Evolutionary conservation across 805 yeast species (phyloP), one percentile per base, ranked within the genome.

Genomic region (Candida qinlingensis): DNA sequence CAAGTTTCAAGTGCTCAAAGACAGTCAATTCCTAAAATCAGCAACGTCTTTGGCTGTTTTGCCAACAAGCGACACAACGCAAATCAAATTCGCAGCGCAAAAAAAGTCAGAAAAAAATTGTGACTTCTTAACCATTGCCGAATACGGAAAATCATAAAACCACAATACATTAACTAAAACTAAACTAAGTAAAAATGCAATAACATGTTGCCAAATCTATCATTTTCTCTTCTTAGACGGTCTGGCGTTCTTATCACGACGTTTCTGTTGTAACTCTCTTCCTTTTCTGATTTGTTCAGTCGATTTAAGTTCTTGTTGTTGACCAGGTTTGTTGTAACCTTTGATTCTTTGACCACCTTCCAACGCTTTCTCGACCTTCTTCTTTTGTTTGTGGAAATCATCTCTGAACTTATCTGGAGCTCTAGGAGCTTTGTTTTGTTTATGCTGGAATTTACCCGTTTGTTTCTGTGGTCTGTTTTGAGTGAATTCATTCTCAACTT

Each of bases 331-430:
- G 42, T 63, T 62, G 44, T 57, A 62, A 8, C 94, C 95, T 70
- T 84, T 87, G 46, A 89, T 87, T 7, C 66, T 63, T 31, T 79
- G 64, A 42, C 97, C 97, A 43, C 80, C 71, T 8, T 83, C 96
- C 49, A 83, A 60, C 3, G 98, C 98, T 57, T 79, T 80, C 46
- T 79, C 80, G 43, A 87, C 92, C 69, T 86, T 84, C 72, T 82
- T 81, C 79, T 86, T 82, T 65, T 92, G 97, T 54, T 74, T 74
- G 51, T 81, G 76, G 69, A 79, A 94, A 67, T 94, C 91, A 62
- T 91, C 97, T 69, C 98, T 81, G 57, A 73, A 81, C 68, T 79
- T 89, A 61, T 90, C 97, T n/a, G 99, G 97, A 38, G 83, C 69
- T 62, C 81, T 87, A 38, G 99, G 99, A 2, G 97, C 91, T 52